These are phyloP conservation scores for Aspergillus vadensis DNA, from an alignment of 2,329 filamentous ascomycete species.

Conservation along the genomic window DNA sequence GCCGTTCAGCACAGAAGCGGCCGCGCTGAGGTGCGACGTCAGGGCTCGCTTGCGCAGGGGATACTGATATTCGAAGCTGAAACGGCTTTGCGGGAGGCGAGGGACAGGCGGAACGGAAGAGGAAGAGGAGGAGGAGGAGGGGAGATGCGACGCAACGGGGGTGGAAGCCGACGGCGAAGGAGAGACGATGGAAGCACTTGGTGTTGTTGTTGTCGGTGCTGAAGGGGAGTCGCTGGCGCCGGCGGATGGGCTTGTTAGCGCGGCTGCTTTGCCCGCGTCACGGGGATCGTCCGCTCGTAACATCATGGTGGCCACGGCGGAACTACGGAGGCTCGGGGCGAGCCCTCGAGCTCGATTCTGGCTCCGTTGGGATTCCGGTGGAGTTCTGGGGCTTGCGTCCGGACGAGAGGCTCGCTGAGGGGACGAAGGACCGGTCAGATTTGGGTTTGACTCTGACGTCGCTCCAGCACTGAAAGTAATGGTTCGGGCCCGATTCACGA, in stretches of 20 bases:
- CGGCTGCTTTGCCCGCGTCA: conserved; percentile 32
- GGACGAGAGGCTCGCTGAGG: neutral
- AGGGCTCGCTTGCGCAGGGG: conserved; percentile 25
- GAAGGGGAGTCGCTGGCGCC: conserved; percentile 23
- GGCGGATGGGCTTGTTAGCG: conserved; percentile 24
- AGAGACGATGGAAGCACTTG: conserved; percentile 19
- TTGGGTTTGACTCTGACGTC: neutral
- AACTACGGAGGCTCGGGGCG: conserved; percentile 3
- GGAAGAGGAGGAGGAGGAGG: conserved; percentile 11
- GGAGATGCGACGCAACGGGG: neutral
- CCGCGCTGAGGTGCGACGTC: conserved; percentile 24
- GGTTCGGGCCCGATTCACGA: conserved; percentile 11
- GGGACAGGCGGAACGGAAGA: conserved; percentile 17
- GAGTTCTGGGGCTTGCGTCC: conserved; percentile 5
- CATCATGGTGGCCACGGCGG: conserved; percentile 9
- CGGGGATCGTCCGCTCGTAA: conserved; percentile 29
- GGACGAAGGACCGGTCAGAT: conserved; percentile 4
- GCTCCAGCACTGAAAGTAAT: conserved; percentile 5
- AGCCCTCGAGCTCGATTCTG: neutral
- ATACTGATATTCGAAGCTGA: conserved; percentile 27
- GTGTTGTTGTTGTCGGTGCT: conserved; percentile 32
- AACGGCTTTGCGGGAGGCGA: conserved; percentile 26
- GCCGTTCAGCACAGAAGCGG: conserved; percentile 23
- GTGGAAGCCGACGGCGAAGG: conserved; percentile 15
- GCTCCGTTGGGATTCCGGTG: conserved; percentile 6